phyloP scores from a whole-genome alignment of 805 yeast genomes.

The Yarrowia hollandica region DNA sequence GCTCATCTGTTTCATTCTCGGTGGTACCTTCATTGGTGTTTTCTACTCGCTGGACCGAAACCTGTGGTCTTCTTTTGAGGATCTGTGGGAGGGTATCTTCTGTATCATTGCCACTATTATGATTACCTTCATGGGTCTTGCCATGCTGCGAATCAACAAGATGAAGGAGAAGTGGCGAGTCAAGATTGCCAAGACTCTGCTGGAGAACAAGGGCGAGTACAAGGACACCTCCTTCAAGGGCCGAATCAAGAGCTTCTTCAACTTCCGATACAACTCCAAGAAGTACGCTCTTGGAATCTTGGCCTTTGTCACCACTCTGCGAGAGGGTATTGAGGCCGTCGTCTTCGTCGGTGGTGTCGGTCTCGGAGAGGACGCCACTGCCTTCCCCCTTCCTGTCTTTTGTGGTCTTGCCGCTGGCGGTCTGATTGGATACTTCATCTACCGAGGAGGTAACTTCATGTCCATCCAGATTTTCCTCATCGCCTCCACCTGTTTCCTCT shows the following conservation, averaged over 20 bases:
- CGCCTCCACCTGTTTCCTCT: conserved; percentile 82
- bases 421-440: conserved; percentile 66
- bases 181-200: conserved; percentile 82
- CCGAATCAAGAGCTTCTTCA: conserved; percentile 51
- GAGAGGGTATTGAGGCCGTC: conserved; percentile 97
- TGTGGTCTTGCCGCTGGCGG: conserved; percentile 81
- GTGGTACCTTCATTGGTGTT: conserved; percentile 93
- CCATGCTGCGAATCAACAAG: conserved; percentile 91
- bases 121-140: conserved; percentile 91
- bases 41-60: conserved; percentile 79
- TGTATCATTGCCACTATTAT: conserved; percentile 84
- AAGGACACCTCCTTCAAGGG: conserved; percentile 41
- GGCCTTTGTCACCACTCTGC: conserved; percentile 84
- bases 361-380: conserved; percentile 59
- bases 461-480: conserved; percentile 88
- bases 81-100: conserved; percentile 95
- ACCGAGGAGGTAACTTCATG: conserved; percentile 76
- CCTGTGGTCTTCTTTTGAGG: conserved; percentile 85
- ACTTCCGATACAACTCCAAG: conserved; percentile 22
- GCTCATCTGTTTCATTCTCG: conserved; percentile 74
- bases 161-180: conserved; percentile 97
- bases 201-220: conserved; percentile 51
- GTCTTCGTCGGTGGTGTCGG: conserved; percentile 97
- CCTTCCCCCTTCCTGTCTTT: conserved; percentile 93
- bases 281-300: conserved; percentile 86